A percentile compares a stretch with the other conserved stretches of the same genome.
phyloP scores from a whole-genome alignment of 1,284 basidiomycete species.

The Ganoderma lucidum region DNA sequence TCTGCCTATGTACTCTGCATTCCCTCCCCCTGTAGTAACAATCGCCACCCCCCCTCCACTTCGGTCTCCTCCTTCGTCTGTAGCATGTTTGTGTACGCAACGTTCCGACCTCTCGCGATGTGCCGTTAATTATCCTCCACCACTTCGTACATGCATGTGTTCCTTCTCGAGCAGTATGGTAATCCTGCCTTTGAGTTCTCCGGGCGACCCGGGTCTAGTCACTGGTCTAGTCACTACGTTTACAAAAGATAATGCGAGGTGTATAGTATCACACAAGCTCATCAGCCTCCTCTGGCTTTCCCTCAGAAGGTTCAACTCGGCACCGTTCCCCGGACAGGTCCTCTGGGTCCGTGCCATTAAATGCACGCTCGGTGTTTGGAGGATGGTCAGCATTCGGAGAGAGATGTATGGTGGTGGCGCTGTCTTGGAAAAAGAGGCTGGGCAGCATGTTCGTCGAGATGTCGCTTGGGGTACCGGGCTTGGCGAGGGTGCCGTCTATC shows the following conservation, averaged over 20 bases:
- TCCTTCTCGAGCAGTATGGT: background rate
- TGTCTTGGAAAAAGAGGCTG: background rate
- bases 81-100: constrained; percentile 2
- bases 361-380: background rate
- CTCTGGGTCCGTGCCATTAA: background rate
- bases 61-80: background rate
- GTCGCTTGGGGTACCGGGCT: background rate
- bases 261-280: background rate
- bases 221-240: background rate
- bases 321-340: background rate
- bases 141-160: background rate
- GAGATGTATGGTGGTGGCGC: background rate
- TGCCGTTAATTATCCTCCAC: background rate
- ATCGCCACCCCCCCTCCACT: background rate
- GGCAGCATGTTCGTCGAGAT: background rate
- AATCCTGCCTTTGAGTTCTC: background rate
- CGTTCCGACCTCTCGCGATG: background rate
- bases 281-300: background rate
- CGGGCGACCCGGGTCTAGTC: background rate
- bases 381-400: background rate
- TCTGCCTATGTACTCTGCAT: background rate
- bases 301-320: background rate
- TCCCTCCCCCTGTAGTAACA: background rate
- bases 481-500: background rate
- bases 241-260: background rate